Percentiles rank a stretch among this genome's conserved stretches.
phyloP scores from a whole-genome alignment of 2,329 filamentous ascomycete species.

The Fusarium hostae region DNA sequence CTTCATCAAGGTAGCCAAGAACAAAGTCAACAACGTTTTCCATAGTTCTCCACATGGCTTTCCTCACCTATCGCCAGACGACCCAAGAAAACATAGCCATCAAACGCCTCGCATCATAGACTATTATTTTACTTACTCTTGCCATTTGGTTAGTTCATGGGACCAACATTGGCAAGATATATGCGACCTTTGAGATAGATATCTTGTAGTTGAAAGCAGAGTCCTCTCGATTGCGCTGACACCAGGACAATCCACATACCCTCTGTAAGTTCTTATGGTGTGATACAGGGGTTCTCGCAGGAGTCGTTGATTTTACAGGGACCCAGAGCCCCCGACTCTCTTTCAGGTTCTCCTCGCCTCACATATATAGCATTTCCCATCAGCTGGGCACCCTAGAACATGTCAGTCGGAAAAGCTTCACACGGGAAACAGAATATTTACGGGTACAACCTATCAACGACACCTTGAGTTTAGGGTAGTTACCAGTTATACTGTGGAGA shows the following conservation, averaged over 20 bases:
- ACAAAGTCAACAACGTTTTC: neutral
- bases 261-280: neutral
- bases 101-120: neutral
- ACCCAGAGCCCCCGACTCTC: no score
- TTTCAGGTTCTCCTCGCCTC: neutral
- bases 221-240: neutral
- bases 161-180: neutral
- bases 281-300: neutral
- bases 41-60: no score
- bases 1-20: neutral
- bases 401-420: neutral
- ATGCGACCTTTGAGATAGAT: neutral
- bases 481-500: no score
- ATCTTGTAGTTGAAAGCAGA: neutral
- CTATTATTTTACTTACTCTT: neutral
- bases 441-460: neutral
- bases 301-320: neutral
- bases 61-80: neutral
- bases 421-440: fast-evolving
- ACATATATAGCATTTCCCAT: no score
- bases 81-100: neutral
- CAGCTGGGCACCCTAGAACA: no score
- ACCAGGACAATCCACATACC: neutral
- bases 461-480: neutral
- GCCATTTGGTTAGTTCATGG: neutral